A percentile compares a stretch with the other conserved stretches of the same genome.
Evolutionary conservation across 768 basidiomycete genomes (phyloP).

Genomic region (Serendipita sp.): DNA sequence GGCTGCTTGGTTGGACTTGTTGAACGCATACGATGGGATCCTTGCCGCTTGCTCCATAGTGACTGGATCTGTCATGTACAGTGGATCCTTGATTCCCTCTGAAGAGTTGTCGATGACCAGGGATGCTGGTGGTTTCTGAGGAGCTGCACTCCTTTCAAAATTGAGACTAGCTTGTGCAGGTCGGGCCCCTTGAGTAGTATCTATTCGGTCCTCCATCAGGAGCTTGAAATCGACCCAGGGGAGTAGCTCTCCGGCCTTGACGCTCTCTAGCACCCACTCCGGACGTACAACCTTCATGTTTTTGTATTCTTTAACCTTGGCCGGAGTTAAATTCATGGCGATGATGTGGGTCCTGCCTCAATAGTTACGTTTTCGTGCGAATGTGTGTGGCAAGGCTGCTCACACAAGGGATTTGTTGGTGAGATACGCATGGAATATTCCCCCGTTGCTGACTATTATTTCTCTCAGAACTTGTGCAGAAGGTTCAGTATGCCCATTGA

Average conservation of each 20-base stretch:
- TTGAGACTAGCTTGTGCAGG: neutral
- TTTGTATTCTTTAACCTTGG: constrained; percentile 78
- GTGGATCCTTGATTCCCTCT: constrained; percentile 13
- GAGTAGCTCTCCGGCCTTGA: constrained; percentile 45
- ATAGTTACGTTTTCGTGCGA: neutral
- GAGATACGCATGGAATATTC: constrained; percentile 68
- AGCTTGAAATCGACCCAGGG: constrained; percentile 62
- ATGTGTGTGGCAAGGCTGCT: constrained; percentile 17
- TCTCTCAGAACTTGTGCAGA: constrained; percentile 72
- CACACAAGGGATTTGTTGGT: constrained; percentile 63
- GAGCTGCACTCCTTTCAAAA: neutral
- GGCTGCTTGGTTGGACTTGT: constrained; percentile 55
- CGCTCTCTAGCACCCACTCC: constrained; percentile 77
- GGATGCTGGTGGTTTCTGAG: neutral
- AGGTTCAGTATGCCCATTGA: constrained; percentile 81
- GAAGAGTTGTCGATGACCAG: constrained; percentile 29
- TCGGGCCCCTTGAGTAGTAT: constrained; percentile 5
- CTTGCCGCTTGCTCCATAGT: constrained; percentile 29
- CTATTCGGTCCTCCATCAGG: constrained; percentile 6
- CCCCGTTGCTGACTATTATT: constrained; percentile 71
- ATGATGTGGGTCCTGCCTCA: constrained; percentile 68
- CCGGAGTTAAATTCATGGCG: constrained; percentile 78
- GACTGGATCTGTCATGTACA: constrained; percentile 29
- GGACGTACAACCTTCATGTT: constrained; percentile 81
- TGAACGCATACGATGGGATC: constrained; percentile 50